These are phyloP conservation scores for Penicillium daleae DNA, from an alignment of 495 filamentous ascomycete genomes.

Conservation along the genomic window DNA sequence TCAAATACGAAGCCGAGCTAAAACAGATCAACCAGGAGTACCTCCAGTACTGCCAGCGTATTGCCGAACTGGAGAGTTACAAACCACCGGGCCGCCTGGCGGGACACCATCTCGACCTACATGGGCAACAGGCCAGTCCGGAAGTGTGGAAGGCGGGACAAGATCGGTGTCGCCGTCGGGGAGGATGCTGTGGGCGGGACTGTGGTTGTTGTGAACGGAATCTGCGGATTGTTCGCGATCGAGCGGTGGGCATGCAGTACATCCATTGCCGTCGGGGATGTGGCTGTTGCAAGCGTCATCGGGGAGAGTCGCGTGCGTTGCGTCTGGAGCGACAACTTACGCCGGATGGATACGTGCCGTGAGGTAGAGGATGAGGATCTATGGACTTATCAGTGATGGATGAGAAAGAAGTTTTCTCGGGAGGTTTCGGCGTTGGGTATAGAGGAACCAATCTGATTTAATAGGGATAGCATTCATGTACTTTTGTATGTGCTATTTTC, in stretches of 20 bases:
- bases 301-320: not conserved
- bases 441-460: too few species aligned
- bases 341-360: not conserved
- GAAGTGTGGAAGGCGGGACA: not conserved
- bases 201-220: slow-evolving; percentile 4
- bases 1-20: not conserved
- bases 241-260: not conserved
- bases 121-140: not conserved
- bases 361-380: too few species aligned
- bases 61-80: not conserved
- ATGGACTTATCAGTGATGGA: too few species aligned
- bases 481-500: too few species aligned
- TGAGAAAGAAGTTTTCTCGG: not conserved
- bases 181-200: not conserved
- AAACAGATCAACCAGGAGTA: not conserved
- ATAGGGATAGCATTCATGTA: too few species aligned
- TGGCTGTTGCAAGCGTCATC: not conserved
- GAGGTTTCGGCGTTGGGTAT: not conserved
- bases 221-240: not conserved
- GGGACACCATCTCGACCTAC: not conserved
- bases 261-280: not conserved
- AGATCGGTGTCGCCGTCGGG: not conserved
- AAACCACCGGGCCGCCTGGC: not conserved
- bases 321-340: not conserved
- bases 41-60: not conserved